phyloP scores from a whole-genome alignment of 2,329 filamentous ascomycete species.

The Aspergillus brasiliensis region DNA sequence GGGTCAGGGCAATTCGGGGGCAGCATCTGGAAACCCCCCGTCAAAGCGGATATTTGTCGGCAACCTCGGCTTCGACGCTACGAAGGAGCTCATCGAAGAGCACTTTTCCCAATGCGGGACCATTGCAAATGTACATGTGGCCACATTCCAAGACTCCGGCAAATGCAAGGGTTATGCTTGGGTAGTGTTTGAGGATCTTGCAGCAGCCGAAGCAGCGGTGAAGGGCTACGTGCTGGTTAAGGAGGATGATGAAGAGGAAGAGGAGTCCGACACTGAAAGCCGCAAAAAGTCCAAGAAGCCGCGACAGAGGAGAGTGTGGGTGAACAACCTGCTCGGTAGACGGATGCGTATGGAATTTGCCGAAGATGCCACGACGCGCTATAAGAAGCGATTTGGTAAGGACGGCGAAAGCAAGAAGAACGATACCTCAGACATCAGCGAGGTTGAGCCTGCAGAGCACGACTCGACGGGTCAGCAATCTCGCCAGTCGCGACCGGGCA shows the following conservation, averaged over 20 bases:
- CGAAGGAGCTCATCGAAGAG: slow-evolving; percentile 74
- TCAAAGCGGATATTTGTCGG: slow-evolving; percentile 86
- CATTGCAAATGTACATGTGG: slow-evolving; percentile 80
- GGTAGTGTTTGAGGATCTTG: slow-evolving; percentile 83
- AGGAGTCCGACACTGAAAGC: slow-evolving; percentile 42
- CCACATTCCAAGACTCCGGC: slow-evolving; percentile 92
- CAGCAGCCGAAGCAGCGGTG: slow-evolving; percentile 74
- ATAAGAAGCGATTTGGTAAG: slow-evolving; percentile 92
- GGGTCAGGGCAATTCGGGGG: slow-evolving; percentile 30
- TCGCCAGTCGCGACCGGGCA: slow-evolving; percentile 23
- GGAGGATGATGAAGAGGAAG: slow-evolving; percentile 53
- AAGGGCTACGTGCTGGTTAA: slow-evolving; percentile 74
- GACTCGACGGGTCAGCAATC: slow-evolving; percentile 26
- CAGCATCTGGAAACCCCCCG: slow-evolving; percentile 60
- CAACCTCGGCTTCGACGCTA: slow-evolving; percentile 80
- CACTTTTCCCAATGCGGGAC: slow-evolving; percentile 86
- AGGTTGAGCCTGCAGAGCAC: slow-evolving; percentile 17
- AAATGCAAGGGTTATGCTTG: slow-evolving; percentile 98
- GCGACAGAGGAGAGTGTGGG: slow-evolving; percentile 67
- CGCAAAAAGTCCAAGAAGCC: slow-evolving; percentile 41
- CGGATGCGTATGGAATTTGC: slow-evolving; percentile 87
- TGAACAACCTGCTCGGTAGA: slow-evolving; percentile 80
- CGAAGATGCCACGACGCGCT: slow-evolving; percentile 83
- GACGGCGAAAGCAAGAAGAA: slow-evolving; percentile 52
- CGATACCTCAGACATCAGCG: slow-evolving; percentile 13